A percentile compares a stretch with the other conserved stretches of the same genome.
Evolutionary conservation across 768 basidiomycete species (phyloP).

Genomic region (Collybia sp.): DNA sequence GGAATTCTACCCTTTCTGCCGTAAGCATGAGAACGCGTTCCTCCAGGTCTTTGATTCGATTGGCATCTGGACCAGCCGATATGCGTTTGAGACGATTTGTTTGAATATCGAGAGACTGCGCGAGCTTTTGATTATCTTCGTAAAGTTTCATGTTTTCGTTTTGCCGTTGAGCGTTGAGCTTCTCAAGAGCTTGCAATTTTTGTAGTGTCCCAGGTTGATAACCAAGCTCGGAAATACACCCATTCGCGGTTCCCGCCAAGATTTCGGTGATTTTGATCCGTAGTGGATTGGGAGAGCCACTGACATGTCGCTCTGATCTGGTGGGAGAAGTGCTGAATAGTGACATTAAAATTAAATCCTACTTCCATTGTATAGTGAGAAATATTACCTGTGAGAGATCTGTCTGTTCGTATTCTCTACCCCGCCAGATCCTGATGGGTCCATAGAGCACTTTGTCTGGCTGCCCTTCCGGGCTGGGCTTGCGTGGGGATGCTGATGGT

Average conservation of each 20-base stretch:
- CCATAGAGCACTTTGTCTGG: too few relatives aligned
- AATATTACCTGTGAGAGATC: too few relatives aligned
- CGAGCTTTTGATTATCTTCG: conserved; percentile 32
- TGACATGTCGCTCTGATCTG: too few relatives aligned
- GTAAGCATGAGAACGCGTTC: conserved; percentile 14
- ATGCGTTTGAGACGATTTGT: conserved; percentile 13
- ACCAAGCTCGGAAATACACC: conserved; percentile 42
- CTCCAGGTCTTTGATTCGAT: conserved; percentile 16
- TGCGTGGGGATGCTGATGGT: not conserved
- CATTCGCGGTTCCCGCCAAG: conserved; percentile 38
- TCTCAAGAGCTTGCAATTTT: conserved; percentile 29
- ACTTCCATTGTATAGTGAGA: too few relatives aligned
- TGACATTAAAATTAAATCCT: too few relatives aligned
- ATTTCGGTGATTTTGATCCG: conserved; percentile 38
- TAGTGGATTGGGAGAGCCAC: conserved; percentile 10
- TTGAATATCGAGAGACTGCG: conserved; percentile 14
- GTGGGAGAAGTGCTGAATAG: too few relatives aligned
- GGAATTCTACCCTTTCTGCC: conserved; percentile 12
- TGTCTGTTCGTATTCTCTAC: too few relatives aligned
- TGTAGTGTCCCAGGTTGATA: conserved; percentile 38
- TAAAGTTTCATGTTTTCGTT: conserved; percentile 32
- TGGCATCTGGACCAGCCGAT: conserved; percentile 10
- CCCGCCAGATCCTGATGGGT: too few relatives aligned
- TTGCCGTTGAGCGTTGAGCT: conserved; percentile 23
- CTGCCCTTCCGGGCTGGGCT: too few relatives aligned